Evolutionary conservation across 768 basidiomycete genomes (phyloP).

Genomic region (Panaeolus papilionaceus): DNA sequence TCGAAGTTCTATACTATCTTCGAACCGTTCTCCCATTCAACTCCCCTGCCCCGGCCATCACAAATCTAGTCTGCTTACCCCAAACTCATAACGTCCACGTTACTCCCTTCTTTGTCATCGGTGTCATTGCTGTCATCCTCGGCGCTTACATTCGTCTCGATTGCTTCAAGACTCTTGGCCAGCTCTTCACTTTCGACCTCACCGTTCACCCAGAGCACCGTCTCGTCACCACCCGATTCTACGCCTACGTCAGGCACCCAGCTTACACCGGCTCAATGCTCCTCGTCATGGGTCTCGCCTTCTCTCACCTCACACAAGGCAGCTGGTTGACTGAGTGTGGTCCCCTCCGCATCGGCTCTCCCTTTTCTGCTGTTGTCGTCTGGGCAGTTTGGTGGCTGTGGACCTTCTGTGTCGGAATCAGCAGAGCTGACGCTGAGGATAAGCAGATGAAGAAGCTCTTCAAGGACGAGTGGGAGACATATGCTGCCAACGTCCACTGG

Average conservation of each 20-base stretch:
- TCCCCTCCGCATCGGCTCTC: slow-evolving; percentile 31
- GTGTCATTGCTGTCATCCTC: slow-evolving; percentile 47
- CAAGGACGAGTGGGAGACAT: slow-evolving; percentile 53
- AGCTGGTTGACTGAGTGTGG: slow-evolving; percentile 55
- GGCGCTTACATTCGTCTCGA: slow-evolving; percentile 57
- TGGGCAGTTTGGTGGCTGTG: slow-evolving; percentile 56
- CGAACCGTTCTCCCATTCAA: slow-evolving; percentile 34
- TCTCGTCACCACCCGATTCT: slow-evolving; percentile 56
- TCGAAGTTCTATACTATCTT: slow-evolving; percentile 56
- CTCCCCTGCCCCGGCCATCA: slow-evolving; percentile 38
- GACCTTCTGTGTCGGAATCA: slow-evolving; percentile 54
- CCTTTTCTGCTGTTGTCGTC: slow-evolving; percentile 26
- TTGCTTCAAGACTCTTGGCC: slow-evolving; percentile 59
- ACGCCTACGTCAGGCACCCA: slow-evolving; percentile 60
- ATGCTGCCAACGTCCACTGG: slow-evolving; percentile 48
- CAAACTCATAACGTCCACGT: slow-evolving; percentile 36
- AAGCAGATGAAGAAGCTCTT: slow-evolving; percentile 53
- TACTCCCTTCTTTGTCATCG: slow-evolving; percentile 52
- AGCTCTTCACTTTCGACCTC: slow-evolving; percentile 65
- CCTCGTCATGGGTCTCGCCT: slow-evolving; percentile 51
- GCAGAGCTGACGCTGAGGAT: slow-evolving; percentile 58
- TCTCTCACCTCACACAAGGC: slow-evolving; percentile 52
- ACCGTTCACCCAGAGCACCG: slow-evolving; percentile 58
- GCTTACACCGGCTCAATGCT: slow-evolving; percentile 60
- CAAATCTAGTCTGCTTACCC: slow-evolving; percentile 38